These are phyloP conservation scores for Rhinocladiella similis DNA, from an alignment of 2,329 filamentous ascomycete genomes.

Conservation along the genomic window DNA sequence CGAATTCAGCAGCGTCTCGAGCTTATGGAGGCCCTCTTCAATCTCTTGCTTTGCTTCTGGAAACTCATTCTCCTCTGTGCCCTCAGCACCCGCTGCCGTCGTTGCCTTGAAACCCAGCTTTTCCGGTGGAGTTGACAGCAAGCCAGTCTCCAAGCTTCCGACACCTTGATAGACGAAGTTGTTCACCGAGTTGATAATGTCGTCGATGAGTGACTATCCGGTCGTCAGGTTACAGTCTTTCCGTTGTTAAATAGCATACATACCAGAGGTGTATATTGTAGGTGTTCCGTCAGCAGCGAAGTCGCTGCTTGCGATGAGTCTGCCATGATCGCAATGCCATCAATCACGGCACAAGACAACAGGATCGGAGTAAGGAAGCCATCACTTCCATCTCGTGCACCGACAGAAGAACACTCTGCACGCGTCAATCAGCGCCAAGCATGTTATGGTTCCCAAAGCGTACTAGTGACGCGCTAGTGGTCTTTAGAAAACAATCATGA, in stretches of 20 bases:
- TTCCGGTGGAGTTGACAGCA: conserved; percentile 71
- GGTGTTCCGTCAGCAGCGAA: conserved; percentile 86
- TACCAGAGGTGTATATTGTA: conserved; percentile 90
- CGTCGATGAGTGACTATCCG: conserved; percentile 84
- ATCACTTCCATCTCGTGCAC: not conserved
- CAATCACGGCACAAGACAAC: not conserved
- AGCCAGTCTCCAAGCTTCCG: conserved; percentile 80
- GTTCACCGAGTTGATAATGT: conserved; percentile 96
- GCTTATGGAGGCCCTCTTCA: conserved; percentile 81
- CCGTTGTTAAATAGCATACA: conserved; percentile 37
- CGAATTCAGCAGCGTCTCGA: conserved; percentile 78
- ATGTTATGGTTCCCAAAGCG: not conserved
- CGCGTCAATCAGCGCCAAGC: not conserved
- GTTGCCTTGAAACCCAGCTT: conserved; percentile 74
- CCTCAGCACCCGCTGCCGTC: conserved; percentile 45
- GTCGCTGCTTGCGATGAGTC: conserved; percentile 38
- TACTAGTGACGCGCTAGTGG: not conserved
- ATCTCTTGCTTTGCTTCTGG: conserved; percentile 68
- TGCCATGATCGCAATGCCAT: conserved; percentile 17
- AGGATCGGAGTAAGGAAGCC: not conserved
- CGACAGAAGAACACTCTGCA: not conserved
- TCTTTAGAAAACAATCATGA: conserved; percentile 4
- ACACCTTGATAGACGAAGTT: conserved; percentile 88
- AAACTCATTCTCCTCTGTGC: conserved; percentile 44
- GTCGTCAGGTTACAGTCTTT: conserved; percentile 7